Conservation (phyloP, 2,329 filamentous ascomycete genomes). For the Bimuria novae-zelandiae region DNA sequence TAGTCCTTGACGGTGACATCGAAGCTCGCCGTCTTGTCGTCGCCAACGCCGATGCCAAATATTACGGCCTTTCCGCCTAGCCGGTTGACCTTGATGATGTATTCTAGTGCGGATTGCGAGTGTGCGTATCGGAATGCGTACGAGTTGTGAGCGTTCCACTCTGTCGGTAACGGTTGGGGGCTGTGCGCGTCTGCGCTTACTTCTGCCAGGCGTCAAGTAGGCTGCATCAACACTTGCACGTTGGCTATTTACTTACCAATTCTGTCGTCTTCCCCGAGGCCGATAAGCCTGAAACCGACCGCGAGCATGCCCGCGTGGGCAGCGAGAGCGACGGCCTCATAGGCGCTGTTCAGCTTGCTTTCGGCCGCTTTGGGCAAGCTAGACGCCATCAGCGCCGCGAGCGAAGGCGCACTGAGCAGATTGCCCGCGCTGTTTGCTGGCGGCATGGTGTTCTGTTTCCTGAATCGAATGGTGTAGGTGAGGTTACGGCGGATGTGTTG, state of each 20-base stretch:
- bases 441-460: constrained; percentile 26
- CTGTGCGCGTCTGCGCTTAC: constrained; percentile 60
- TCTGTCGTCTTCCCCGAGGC: constrained; percentile 80
- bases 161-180: constrained; percentile 67
- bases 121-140: constrained; percentile 88
- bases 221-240: constrained; percentile 11
- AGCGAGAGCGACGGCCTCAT: constrained; percentile 83
- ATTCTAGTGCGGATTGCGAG: constrained; percentile 81
- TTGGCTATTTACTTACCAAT: constrained; percentile 59
- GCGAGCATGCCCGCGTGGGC: constrained; percentile 81
- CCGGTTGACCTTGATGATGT: constrained; percentile 78
- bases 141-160: constrained; percentile 78
- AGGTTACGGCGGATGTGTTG: constrained; percentile 10
- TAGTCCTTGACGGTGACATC: constrained; percentile 78
- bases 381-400: constrained; percentile 50
- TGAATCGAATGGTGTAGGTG: not conserved
- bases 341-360: constrained; percentile 65
- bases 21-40: constrained; percentile 79
- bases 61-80: constrained; percentile 85
- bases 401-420: constrained; percentile 49
- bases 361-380: constrained; percentile 47
- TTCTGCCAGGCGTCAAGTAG: constrained; percentile 50
- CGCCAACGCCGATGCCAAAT: constrained; percentile 75
- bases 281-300: constrained; percentile 78
- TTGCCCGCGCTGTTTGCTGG: constrained; percentile 42